Percentiles rank a stretch among this genome's conserved stretches.
phyloP scores from a whole-genome alignment of 352 stramenopile genomes.

The Globisporangium yorkense region DNA sequence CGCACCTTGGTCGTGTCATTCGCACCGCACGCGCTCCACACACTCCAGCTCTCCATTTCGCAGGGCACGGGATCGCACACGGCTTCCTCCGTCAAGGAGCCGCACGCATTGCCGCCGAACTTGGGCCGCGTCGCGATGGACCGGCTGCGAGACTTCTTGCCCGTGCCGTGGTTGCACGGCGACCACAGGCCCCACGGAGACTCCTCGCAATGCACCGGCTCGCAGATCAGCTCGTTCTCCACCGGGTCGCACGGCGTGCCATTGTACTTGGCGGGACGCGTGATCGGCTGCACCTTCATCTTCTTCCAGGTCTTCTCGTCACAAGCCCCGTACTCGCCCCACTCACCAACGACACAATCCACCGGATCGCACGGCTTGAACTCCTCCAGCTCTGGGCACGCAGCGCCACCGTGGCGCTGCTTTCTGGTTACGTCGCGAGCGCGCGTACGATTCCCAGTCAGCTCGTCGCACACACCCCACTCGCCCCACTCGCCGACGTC shows the following conservation, averaged over 20 bases:
- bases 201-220: slow-evolving; percentile 42
- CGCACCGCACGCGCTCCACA: slow-evolving; percentile 27
- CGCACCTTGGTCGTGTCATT: slow-evolving; percentile 20
- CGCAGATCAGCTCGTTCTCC: slow-evolving; percentile 44
- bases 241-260: slow-evolving; percentile 32
- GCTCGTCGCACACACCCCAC: slow-evolving; percentile 35
- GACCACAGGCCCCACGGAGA: slow-evolving; percentile 27
- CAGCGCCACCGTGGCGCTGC: slow-evolving; percentile 21
- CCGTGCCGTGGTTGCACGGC: slow-evolving; percentile 19
- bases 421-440: slow-evolving; percentile 19
- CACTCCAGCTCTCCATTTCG: slow-evolving; percentile 24
- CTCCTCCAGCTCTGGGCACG: slow-evolving; percentile 26
- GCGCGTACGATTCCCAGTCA: slow-evolving; percentile 31
- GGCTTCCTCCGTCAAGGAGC: slow-evolving; percentile 16
- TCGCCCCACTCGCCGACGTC: slow-evolving; percentile 30
- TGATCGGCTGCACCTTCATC: slow-evolving; percentile 32
- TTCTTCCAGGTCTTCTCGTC: slow-evolving; percentile 41
- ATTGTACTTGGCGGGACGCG: slow-evolving; percentile 26
- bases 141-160: slow-evolving; percentile 34
- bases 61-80: slow-evolving; percentile 46
- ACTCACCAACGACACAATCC: slow-evolving; percentile 33
- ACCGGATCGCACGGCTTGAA: slow-evolving; percentile 39
- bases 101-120: slow-evolving; percentile 34
- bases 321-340: slow-evolving; percentile 33
- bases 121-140: slow-evolving; percentile 18